These are phyloP conservation scores for Auricularia cornea DNA, from an alignment of 768 basidiomycete genomes.

Conservation along the genomic window DNA sequence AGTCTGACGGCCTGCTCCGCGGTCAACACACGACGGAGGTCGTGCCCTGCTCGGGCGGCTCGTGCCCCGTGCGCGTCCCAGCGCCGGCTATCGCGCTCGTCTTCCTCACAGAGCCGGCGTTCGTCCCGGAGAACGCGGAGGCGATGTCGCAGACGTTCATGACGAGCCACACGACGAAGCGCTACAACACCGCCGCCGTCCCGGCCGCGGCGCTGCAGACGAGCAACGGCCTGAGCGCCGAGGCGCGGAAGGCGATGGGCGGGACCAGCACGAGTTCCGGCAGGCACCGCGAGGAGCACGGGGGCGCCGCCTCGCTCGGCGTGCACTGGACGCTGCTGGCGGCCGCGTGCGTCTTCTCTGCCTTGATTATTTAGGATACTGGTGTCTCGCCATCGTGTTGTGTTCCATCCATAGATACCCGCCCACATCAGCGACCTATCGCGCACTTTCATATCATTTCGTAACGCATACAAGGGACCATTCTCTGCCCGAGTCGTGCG, in stretches of 20 bases:
- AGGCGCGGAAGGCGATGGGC: not conserved
- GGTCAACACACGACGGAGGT: constrained; percentile 49
- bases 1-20: constrained; percentile 58
- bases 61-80: constrained; percentile 52
- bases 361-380: too few species aligned
- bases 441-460: too few species aligned
- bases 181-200: not conserved
- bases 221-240: not conserved
- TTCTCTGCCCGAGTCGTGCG: too few species aligned
- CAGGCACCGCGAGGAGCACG: not conserved
- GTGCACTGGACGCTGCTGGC: not conserved
- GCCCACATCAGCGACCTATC: too few species aligned
- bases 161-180: not conserved
- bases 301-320: not conserved
- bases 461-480: too few species aligned
- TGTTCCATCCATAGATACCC: too few species aligned
- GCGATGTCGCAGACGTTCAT: constrained; percentile 35
- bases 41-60: constrained; percentile 46
- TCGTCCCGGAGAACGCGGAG: constrained; percentile 18
- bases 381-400: too few species aligned
- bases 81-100: constrained; percentile 72
- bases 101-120: constrained; percentile 45
- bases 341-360: too few species aligned
- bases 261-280: not conserved
- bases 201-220: not conserved